Conservation (phyloP, 2,329 filamentous ascomycete genomes). For the Arthrobotrys conoides region DNA sequence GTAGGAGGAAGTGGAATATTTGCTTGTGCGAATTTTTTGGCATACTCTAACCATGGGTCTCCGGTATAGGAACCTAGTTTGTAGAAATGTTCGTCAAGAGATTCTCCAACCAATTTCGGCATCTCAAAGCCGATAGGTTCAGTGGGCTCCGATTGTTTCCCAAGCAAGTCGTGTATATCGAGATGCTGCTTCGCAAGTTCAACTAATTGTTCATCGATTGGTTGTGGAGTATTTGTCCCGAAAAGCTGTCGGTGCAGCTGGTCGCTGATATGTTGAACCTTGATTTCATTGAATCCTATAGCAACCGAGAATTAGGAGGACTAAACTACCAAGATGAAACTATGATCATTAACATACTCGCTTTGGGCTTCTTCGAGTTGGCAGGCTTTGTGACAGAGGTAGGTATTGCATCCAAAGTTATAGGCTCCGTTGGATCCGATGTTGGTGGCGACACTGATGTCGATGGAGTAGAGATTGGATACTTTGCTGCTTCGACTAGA, state of each 20-base stretch:
- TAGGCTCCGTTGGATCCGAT: constrained; percentile 1
- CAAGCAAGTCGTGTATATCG: constrained; percentile 84
- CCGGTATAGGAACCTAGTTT: constrained; percentile 87
- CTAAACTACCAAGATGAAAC: background rate
- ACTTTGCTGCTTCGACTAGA: background rate
- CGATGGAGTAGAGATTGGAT: background rate
- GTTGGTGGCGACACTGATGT: background rate
- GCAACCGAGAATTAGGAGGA: constrained; percentile 63
- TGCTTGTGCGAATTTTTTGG: constrained; percentile 79
- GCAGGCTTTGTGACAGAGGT: background rate
- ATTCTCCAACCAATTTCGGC: constrained; percentile 79
- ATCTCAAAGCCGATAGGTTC: constrained; percentile 87
- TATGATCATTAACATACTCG: constrained; percentile 32
- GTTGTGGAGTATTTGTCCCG: constrained; percentile 69
- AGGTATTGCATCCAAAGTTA: background rate
- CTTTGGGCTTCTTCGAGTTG: background rate
- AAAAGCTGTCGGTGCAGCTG: constrained; percentile 89
- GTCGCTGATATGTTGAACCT: constrained; percentile 90
- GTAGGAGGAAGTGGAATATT: constrained; percentile 70
- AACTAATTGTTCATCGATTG: constrained; percentile 80
- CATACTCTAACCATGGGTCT: constrained; percentile 82
- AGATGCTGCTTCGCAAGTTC: constrained; percentile 86
- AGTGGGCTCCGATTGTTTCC: constrained; percentile 85
- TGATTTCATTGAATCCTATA: constrained; percentile 88
- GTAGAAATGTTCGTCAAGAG: constrained; percentile 92